Conservation (phyloP, 2,329 filamentous ascomycete species). For the Calonectria naviculata region DNA sequence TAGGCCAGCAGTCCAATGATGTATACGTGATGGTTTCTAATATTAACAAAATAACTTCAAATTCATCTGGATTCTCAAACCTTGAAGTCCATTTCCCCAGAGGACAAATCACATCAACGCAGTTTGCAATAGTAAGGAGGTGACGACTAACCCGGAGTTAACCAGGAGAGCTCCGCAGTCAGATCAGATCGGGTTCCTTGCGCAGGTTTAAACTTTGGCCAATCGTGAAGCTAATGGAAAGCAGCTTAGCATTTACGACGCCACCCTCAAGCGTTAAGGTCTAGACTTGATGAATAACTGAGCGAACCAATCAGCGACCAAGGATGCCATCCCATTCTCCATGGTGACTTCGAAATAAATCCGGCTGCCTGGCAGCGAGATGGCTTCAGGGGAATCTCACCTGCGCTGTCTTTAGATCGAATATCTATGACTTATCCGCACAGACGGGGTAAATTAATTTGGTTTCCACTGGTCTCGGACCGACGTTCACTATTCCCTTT, state of each 20-base stretch:
- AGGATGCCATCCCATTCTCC: background rate
- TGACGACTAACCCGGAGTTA: background rate
- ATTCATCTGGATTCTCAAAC: background rate
- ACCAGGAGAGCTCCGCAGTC: background rate
- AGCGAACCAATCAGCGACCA: background rate
- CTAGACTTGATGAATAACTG: background rate
- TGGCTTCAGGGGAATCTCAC: background rate
- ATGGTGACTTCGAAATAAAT: background rate
- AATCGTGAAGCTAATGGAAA: background rate
- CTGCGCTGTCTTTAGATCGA: no score
- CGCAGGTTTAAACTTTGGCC: background rate
- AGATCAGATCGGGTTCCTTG: background rate
- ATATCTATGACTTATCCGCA: no score
- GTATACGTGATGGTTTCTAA: no score
- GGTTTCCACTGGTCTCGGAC: no score
- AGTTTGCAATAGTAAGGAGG: background rate
- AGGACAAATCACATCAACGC: background rate
- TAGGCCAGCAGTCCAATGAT: no score
- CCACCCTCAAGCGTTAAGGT: background rate
- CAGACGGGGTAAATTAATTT: no score
- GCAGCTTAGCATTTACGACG: background rate
- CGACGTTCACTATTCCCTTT: no score
- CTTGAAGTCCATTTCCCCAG: background rate
- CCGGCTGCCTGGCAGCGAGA: background rate
- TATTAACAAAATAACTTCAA: background rate